Conservation (phyloP, 495 filamentous ascomycete genomes). For the Penicillium samsonianum region DNA sequence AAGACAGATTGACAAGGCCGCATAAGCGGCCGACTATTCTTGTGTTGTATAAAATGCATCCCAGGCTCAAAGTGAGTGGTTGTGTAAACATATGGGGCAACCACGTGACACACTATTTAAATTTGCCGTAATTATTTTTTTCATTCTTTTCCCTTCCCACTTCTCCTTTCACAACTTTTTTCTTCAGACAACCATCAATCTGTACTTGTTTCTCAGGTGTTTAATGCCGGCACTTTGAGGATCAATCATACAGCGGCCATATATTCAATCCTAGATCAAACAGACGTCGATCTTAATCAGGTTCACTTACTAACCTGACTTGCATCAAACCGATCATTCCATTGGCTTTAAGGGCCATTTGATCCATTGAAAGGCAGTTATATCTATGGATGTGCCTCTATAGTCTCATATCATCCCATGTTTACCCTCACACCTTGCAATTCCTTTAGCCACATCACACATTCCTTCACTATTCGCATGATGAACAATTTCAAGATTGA, state of each 20-base stretch:
- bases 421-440: neutral
- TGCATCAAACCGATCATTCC: too few relatives aligned
- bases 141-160: neutral
- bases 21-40: too few relatives aligned
- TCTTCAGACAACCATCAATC: neutral
- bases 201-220: neutral
- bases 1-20: too few relatives aligned
- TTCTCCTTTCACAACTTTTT: neutral
- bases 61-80: neutral
- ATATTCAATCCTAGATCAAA: neutral
- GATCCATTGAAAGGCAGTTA: neutral
- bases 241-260: neutral
- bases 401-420: neutral
- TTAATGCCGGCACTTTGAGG: neutral
- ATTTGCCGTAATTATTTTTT: constrained; percentile 7
- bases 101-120: constrained; percentile 5
- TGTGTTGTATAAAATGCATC: neutral
- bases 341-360: neutral
- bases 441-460: neutral
- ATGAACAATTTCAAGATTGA: constrained; percentile 45
- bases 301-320: neutral
- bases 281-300: neutral
- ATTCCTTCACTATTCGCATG: constrained; percentile 31
- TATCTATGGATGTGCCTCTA: neutral
- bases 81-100: neutral